Evolutionary conservation across 169 alveolate genomes (phyloP).

Genomic region (Cryptosporidium canis): DNA sequence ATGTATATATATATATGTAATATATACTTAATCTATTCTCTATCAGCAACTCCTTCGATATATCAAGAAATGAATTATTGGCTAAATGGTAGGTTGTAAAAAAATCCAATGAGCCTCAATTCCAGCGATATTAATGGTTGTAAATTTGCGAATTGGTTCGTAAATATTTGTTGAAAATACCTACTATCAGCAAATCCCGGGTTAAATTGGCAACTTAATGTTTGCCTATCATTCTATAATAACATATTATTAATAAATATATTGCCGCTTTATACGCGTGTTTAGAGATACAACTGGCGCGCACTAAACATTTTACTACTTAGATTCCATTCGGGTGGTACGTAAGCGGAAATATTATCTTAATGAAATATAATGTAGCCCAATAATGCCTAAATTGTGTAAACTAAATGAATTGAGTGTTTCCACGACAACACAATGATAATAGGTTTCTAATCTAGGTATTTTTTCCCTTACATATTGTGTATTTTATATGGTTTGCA

Average conservation of each 20-base stretch:
- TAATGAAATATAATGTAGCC: not conserved
- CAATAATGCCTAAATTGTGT: not conserved
- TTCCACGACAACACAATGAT: too few relatives aligned
- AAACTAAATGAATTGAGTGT: too few relatives aligned
- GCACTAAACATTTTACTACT: not conserved
- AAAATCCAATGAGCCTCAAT: not conserved
- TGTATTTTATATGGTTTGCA: not conserved
- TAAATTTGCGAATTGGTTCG: not conserved
- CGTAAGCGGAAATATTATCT: not conserved
- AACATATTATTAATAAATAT: not conserved
- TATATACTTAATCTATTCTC: not conserved
- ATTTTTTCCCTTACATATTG: not conserved
- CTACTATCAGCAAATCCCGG: constrained; percentile 31
- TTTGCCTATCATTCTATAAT: not conserved
- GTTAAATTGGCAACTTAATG: constrained; percentile 34
- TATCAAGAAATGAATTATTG: not conserved
- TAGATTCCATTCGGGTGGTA: not conserved
- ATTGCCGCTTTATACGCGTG: constrained; percentile 71
- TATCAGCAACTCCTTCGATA: not conserved
- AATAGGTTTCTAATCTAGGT: not conserved
- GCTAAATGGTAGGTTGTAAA: not conserved
- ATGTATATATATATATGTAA: constrained; percentile 53
- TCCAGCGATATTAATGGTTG: not conserved
- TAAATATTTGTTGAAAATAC: not conserved
- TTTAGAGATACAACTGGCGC: constrained; percentile 67